Base-by-base conservation (phyloP, 768 basidiomycete species). In the Kwoniella sp. region DNA sequence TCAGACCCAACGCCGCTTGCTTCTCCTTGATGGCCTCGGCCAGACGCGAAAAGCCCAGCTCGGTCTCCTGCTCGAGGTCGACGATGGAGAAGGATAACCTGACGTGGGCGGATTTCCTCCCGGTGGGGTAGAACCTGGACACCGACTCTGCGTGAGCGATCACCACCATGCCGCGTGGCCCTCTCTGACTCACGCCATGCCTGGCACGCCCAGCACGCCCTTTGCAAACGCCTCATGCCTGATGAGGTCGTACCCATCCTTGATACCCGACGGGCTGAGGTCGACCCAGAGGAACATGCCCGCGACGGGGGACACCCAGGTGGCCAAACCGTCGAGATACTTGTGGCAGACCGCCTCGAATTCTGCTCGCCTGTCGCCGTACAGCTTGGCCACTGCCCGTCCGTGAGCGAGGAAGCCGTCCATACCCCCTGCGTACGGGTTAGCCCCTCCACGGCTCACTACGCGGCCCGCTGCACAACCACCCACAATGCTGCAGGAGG, bases 151-250 rank as follows among this genome's bases (percentile, higher is more conserved):
- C 22, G n/a, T 37, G 22, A 25, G 46, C 20, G 29, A 23, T 7
- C 6, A 23, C 2, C 3, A 32, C 12, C 4, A 32, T 6, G 3
- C 3, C n/a, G 25, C 19, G 15, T 17, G 19, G 12, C 10, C n/a
- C n/a, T n/a, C n/a, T n/a, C n/a, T 32, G 1, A 67, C 70, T 61
- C 53, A 71, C 69, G 67, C 57, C 40, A 62, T 63, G 14, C 91
- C 91, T 0, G 91, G 91, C 10, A 95, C 80, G 15, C 87, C 89
- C n/a, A 95, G 81, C 7, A 95, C 87, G 17, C 89, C 90, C 20
- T 81, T 80, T 59, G 84, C 82, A 49, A 87, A 80, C 9, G 89
- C 89, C 47, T 82, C 83, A 6, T 81, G 84, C 49, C 80, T 78
- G 62, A 93, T 88, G 43, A 92, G 62, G 12, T 77, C 76, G 63